Evolutionary conservation across 371 early-diverging fungal genomes (phyloP), one percentile per base, ranked within the genome.

Genomic region (Mortierella sp.): DNA sequence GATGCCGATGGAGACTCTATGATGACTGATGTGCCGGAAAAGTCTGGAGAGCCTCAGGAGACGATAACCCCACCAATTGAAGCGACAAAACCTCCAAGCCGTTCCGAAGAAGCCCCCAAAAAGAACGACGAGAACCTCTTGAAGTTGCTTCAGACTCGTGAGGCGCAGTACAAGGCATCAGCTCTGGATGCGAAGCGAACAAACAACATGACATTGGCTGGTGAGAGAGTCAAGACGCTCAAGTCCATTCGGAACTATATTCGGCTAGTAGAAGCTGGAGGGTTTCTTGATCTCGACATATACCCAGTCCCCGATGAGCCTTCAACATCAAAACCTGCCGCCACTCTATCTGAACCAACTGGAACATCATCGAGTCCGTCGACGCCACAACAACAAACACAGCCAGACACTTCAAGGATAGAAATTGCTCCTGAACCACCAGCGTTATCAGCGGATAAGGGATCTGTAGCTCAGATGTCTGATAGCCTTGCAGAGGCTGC

Each of bases 291-390:
- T 44, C 39, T 60, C 44, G 65, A 68, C 41, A 39, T 76, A 57
- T 76, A 69, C 52, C 64, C 69, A 0, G 45, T 76, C 34, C 74
- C 74, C n/a, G 68, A 74, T n/a, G 74, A 62, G 25, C 74, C 74
- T 0, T 40, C 60, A 25, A 37, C 57, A 13, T 7, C 46, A 8
- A 24, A 25, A 7, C 3, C 22, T 13, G 19, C 3, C 22, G 29
- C 43, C n/a, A 44, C 13, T n/a, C 25, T 13, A 1, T 2, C 24
- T n/a, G 25, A 24, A 21, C 7, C 43, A 16, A 6, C 43, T 21
- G 28, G 39, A 8, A 10, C 52, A 3, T n/a, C 60, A 3, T 39
- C 44, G 17, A 5, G 27, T 24, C 47, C 61, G 28, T 34, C 65
- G 24, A 4, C 54, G 2, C 40, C 52, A 9, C 21, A 40, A 37